Evolutionary conservation across 495 filamentous ascomycete species (phyloP), one percentile per base, ranked within the genome.

Genomic region (Haplographium delicatum): DNA sequence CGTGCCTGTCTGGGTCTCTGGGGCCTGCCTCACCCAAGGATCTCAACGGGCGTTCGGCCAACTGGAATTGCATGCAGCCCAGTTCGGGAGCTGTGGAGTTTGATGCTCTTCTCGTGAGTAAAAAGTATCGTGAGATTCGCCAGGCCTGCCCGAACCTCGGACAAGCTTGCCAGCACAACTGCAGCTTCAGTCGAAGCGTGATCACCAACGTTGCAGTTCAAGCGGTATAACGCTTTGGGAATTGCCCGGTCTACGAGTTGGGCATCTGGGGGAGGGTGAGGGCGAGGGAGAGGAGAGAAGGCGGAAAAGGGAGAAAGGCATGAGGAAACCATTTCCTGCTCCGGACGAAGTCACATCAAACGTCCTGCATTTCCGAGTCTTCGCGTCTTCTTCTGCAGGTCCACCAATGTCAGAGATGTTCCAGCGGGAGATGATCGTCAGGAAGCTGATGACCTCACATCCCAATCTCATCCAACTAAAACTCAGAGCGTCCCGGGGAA

Each of bases 1-100:
- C 33, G 23, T 39, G 22, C 41, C 31, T 28, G 43, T 34, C 51
- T 47, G 31, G 34, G n/a, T n/a, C n/a, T n/a, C n/a, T n/a, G n/a
- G n/a, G n/a, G 22, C 37, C 25, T 34, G 22, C 5, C 13, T 20
- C 30, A 23, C 15, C 20, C 28, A 48, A 26, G 25, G 20, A 34
- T 47, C 47, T 48, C 37, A 58, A 54, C 46, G 51, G 51, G 56
- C 51, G 40, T 51, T 54, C 50, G 51, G 50, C 38, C 56, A 54
- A 54, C 44, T 40, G 10, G 20, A 44, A 15, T 16, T 9, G 19
- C 27, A 25, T 47, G 31, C 33, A 27, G 24, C 26, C 13, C 20
- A 27, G 6, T 13, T 4, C 15, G 33, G 26, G 16, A n/a, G n/a
- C 18, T 41, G 37, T 49, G 53, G 33, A 19, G 38, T n/a, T 34